Percentiles rank a stretch among this genome's conserved stretches.
These are phyloP conservation scores for Metschnikowia shivogae DNA, from an alignment of 805 yeast species.

Conservation along the genomic window DNA sequence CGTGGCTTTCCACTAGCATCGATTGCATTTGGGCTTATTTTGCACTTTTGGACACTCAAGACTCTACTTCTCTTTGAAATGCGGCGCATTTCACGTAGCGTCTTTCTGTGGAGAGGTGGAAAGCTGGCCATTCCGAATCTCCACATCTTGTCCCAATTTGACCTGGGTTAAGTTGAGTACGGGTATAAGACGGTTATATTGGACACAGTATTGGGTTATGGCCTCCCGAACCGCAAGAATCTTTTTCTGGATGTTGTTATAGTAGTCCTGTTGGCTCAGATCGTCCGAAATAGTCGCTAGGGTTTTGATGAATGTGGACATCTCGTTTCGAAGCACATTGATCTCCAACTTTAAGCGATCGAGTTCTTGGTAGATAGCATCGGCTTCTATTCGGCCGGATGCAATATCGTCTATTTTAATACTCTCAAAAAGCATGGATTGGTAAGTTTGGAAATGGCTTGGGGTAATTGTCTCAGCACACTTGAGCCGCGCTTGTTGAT, in stretches of 20 bases:
- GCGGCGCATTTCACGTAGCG: no score
- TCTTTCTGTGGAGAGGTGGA: background rate
- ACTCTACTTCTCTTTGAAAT: no score
- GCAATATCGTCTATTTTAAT: conserved; percentile 40
- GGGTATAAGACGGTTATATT: conserved; percentile 46
- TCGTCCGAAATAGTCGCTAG: conserved; percentile 31
- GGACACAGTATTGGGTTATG: conserved; percentile 40
- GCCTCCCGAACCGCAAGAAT: conserved; percentile 36
- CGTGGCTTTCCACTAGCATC: no score
- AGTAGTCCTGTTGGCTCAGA: conserved; percentile 35
- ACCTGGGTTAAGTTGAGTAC: conserved; percentile 48
- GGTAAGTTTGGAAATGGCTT: background rate
- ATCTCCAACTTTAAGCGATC: conserved; percentile 41
- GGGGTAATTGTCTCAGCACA: background rate
- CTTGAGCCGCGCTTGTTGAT: background rate
- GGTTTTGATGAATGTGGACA: conserved; percentile 35
- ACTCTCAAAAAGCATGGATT: conserved; percentile 8
- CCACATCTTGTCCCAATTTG: conserved; percentile 48
- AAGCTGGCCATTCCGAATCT: conserved; percentile 23
- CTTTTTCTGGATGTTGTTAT: conserved; percentile 31
- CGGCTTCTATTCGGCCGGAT: conserved; percentile 38
- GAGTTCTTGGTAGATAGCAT: conserved; percentile 41
- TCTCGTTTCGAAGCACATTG: conserved; percentile 38
- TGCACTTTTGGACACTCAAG: no score
- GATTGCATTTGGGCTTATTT: no score